Conservation (phyloP, 164 flowering plant genomes). For the Kalanchoe fedtschenkoi region DNA sequence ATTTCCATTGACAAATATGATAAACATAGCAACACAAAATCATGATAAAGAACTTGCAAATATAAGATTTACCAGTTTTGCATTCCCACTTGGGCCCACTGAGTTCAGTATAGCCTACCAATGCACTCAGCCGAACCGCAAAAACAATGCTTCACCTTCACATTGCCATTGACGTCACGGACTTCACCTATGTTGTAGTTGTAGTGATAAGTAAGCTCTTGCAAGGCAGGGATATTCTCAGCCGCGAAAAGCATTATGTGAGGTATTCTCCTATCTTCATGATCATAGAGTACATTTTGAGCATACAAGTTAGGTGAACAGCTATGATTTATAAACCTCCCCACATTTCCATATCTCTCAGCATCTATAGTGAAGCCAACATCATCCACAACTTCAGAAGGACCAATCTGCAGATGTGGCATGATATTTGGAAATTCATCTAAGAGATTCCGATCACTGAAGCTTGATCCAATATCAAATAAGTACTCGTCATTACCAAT, state of each 20-base stretch:
- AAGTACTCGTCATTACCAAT: constrained; percentile 72
- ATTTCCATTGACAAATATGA: neutral
- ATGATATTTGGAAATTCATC: constrained; percentile 27
- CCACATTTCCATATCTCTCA: constrained; percentile 47
- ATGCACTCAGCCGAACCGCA: neutral
- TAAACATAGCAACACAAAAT: neutral
- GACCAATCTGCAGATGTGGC: constrained; percentile 22
- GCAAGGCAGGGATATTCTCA: constrained; percentile 77
- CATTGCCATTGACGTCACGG: constrained; percentile 48
- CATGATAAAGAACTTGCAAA: neutral
- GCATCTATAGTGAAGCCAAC: constrained; percentile 79
- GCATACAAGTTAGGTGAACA: constrained; percentile 91
- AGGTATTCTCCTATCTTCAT: constrained; percentile 68
- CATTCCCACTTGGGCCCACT: neutral
- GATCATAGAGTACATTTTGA: constrained; percentile 79
- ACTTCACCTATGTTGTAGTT: constrained; percentile 63
- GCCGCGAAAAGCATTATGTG: constrained; percentile 87
- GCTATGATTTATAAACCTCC: constrained; percentile 86
- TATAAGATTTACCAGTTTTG: neutral
- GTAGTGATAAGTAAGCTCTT: constrained; percentile 77
- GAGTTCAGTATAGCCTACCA: constrained; percentile 1
- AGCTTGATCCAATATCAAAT: constrained; percentile 76
- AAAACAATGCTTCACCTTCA: neutral
- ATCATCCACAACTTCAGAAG: constrained; percentile 31
- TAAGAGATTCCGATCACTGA: constrained; percentile 33